Conservation (phyloP, 805 yeast genomes). For the Candida lessepsii region DNA sequence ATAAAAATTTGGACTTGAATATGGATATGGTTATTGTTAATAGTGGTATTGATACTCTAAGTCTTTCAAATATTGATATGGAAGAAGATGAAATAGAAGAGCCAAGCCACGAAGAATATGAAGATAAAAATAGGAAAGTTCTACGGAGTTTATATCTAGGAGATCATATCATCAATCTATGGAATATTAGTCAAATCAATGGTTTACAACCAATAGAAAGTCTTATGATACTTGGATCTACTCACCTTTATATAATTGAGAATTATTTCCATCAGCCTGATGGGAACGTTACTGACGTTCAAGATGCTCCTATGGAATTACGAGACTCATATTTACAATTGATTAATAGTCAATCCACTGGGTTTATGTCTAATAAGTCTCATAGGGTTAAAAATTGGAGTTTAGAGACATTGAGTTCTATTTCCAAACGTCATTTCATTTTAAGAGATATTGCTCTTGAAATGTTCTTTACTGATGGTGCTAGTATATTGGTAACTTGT, state of each 20-base stretch:
- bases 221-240: slow-evolving; percentile 64
- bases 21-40: slow-evolving; percentile 14
- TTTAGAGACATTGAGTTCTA: slow-evolving; percentile 54
- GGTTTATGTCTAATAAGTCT: slow-evolving; percentile 21
- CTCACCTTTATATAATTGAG: slow-evolving; percentile 65
- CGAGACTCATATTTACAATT: slow-evolving; percentile 71
- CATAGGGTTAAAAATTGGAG: slow-evolving; percentile 63
- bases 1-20: no score
- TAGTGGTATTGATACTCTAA: slow-evolving; percentile 28
- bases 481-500: slow-evolving; percentile 68
- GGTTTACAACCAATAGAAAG: slow-evolving; percentile 81
- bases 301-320: slow-evolving; percentile 59
- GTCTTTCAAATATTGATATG: slow-evolving; percentile 18
- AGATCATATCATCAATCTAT: slow-evolving; percentile 67
- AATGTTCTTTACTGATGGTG: slow-evolving; percentile 70
- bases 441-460: slow-evolving; percentile 81
- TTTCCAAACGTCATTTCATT: slow-evolving; percentile 72
- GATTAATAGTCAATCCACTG: slow-evolving; percentile 49
- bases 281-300: slow-evolving; percentile 57
- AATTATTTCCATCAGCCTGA: slow-evolving; percentile 59
- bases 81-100: slow-evolving; percentile 47
- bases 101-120: slow-evolving; percentile 29
- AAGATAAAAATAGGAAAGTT: slow-evolving; percentile 74
- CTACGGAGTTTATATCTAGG: slow-evolving; percentile 65
- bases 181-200: slow-evolving; percentile 72